Base-by-base conservation (phyloP, 169 alveolate genomes). In the Plasmodium chabaudi region DNA sequence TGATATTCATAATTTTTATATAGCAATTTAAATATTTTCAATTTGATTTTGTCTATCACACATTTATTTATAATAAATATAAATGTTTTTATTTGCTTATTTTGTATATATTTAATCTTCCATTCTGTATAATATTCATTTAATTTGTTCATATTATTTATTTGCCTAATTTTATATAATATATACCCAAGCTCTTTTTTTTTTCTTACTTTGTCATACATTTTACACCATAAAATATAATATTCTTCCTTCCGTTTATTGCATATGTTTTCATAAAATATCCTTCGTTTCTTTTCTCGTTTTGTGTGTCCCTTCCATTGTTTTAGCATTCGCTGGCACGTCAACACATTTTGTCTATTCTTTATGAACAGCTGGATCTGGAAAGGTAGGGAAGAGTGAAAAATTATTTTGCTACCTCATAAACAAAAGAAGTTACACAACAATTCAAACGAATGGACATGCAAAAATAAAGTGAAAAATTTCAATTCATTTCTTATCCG, bases 131-230 rank as follows among this genome's bases (percentile, higher is more conserved):
- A 61, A 15, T 63, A 17, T 15, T 23, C 17, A 23, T 44, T 9
- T 75, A 75, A 39, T 0, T 15, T 75, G 25, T 49, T 61, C 15
- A 13, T 3, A 63, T 75, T 64, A 47, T 55, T 55, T 49, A 64
- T n/a, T 63, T 75, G 88, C 88, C 88, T 75, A 75, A 49, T 6
- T 5, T 53, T 61, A 2, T 61, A 56, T 75, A 75, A 21, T 75
- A 13, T 63, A 49, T 27, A 9, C 64, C 23, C 53, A 1, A 47
- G 42, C n/a, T 44, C 27, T 42, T 75, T 75, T 63, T 53, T 46
- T 49, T 63, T 39, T 34, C 88, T 75, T 75, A 75, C 88, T 75
- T 63, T 75, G 27, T 63, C 47, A n/a, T 23, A 75, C 23, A 21
- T 23, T 5, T 47, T 63, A 56, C 64, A 47, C 88, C 88, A 75